phyloP scores from a whole-genome alignment of 1,284 basidiomycete genomes.

The Ceratobasidium sp. region DNA sequence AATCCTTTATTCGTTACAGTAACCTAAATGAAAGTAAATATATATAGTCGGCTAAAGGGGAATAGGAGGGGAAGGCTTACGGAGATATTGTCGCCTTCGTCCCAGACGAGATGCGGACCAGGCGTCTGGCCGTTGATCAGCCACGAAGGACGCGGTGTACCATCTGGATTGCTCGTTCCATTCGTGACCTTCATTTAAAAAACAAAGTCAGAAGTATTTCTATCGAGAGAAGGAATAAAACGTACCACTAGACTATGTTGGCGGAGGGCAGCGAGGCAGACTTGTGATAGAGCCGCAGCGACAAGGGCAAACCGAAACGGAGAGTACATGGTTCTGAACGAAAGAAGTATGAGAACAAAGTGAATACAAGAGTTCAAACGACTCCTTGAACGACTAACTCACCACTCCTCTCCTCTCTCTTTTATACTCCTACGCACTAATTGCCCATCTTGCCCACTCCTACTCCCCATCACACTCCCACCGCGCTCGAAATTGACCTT shows the following conservation, averaged over 20 bases:
- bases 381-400: too few relatives aligned
- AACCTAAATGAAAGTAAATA: neutral
- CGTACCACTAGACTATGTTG: constrained; percentile 14
- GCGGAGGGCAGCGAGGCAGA: constrained; percentile 3
- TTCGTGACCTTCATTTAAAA: too few relatives aligned
- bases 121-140: constrained; percentile 43
- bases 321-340: neutral
- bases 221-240: neutral
- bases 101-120: constrained; percentile 30
- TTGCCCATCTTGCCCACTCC: too few relatives aligned
- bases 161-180: constrained; percentile 28
- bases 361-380: neutral
- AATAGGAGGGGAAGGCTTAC: constrained; percentile 7
- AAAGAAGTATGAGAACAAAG: neutral
- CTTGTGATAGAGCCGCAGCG: neutral
- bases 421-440: neutral
- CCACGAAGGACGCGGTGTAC: constrained; percentile 28
- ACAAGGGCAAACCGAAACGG: neutral
- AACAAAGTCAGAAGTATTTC: too few relatives aligned
- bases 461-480: too few relatives aligned
- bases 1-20: constrained; percentile 30
- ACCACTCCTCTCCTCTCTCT: neutral
- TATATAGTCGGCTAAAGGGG: neutral
- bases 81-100: constrained; percentile 39
- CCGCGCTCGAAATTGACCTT: neutral